A percentile compares a stretch with the other conserved stretches of the same genome.
Evolutionary conservation across 208 protist genomes (phyloP).

Genomic region (Leishmania tarentolae): DNA sequence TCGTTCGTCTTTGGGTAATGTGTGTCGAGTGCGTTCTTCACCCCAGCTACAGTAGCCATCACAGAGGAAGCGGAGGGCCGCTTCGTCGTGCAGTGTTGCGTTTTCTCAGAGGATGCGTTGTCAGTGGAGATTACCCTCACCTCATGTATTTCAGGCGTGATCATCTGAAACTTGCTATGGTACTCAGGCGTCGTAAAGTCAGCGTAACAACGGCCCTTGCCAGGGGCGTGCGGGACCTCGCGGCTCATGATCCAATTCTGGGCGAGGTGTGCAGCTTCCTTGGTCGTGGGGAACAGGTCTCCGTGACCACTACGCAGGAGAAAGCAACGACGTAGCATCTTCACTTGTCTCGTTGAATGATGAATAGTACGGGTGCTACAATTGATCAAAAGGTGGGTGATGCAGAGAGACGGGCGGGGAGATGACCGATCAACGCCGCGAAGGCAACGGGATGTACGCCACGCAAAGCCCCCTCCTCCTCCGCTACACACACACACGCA

Average conservation of each 20-base stretch:
- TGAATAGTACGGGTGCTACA: background rate
- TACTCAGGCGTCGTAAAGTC: constrained; percentile 38
- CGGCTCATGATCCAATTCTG: constrained; percentile 61
- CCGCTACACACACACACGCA: background rate
- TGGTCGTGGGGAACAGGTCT: constrained; percentile 84
- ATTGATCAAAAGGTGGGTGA: background rate
- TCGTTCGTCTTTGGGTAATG: constrained; percentile 38
- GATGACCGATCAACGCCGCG: background rate
- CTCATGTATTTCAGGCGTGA: constrained; percentile 42
- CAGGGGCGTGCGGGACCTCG: constrained; percentile 48
- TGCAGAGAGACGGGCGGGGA: background rate
- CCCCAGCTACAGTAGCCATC: constrained; percentile 34
- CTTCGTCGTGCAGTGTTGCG: constrained; percentile 34
- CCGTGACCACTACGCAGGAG: constrained; percentile 58
- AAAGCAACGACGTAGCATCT: constrained; percentile 39
- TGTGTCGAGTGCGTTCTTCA: constrained; percentile 28
- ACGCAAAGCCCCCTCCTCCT: background rate
- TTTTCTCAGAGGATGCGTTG: constrained; percentile 7
- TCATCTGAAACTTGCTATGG: constrained; percentile 56
- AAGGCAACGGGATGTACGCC: background rate
- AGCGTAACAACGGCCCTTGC: constrained; percentile 58
- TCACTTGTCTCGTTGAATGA: background rate
- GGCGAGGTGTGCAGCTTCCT: constrained; percentile 71
- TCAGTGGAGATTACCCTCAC: constrained; percentile 22
- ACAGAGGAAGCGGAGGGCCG: constrained; percentile 36